Evolutionary conservation across 2,329 filamentous ascomycete genomes (phyloP).

Genomic region (Epichloe bromicola): DNA sequence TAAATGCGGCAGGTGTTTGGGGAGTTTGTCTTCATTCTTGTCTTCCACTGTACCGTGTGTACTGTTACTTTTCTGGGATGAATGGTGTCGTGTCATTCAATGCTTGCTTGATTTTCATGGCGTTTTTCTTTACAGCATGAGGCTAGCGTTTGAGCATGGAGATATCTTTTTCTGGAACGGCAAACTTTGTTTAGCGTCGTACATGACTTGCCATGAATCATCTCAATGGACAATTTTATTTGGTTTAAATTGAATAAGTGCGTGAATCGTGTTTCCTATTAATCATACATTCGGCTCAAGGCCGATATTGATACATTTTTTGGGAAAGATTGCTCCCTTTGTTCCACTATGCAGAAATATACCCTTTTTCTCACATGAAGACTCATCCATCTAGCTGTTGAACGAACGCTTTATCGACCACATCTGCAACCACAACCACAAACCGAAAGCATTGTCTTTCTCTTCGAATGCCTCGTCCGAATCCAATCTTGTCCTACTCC

Average conservation of each 20-base stretch:
- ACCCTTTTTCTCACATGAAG: not conserved
- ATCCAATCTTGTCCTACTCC: slow-evolving; percentile 2
- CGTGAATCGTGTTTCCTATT: not conserved
- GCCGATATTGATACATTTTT: slow-evolving; percentile 1
- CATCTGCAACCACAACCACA: not conserved
- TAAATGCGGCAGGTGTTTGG: not conserved
- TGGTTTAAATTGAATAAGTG: not conserved
- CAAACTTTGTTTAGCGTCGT: slow-evolving; percentile 1
- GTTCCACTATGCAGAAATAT: not conserved
- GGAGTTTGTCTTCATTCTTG: slow-evolving; percentile 9
- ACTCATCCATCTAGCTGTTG: not conserved
- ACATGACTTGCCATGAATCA: slow-evolving; percentile 6
- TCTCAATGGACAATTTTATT: not conserved
- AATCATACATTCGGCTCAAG: slow-evolving; percentile 6
- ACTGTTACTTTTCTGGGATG: slow-evolving; percentile 1
- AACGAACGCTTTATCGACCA: not conserved
- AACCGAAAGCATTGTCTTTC: not conserved
- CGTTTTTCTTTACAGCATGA: slow-evolving; percentile 10
- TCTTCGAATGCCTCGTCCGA: not conserved
- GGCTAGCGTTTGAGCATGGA: not conserved
- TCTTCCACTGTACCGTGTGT: slow-evolving; percentile 12
- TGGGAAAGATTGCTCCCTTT: not conserved
- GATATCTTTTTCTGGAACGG: not conserved
- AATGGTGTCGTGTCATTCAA: not conserved
- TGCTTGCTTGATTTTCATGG: not conserved